Conservation (phyloP, 768 basidiomycete genomes). For the Crassisporium funariophilum region DNA sequence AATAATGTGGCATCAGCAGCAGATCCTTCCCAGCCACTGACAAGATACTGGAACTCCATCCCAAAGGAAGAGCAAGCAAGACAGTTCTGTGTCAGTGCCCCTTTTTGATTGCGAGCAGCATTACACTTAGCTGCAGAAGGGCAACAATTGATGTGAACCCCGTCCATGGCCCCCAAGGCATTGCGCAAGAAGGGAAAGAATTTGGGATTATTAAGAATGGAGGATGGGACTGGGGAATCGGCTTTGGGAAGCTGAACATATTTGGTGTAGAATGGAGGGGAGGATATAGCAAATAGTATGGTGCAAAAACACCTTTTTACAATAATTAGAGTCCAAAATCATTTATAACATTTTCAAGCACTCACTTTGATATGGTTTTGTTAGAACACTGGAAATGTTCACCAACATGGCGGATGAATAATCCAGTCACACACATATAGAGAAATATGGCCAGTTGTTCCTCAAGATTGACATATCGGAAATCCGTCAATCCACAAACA, state of each 20-base stretch:
- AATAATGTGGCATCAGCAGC: constrained; percentile 37
- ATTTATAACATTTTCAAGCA: neutral
- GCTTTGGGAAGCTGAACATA: neutral
- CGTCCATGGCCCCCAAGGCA: constrained; percentile 4
- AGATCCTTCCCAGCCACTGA: constrained; percentile 44
- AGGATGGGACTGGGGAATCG: neutral
- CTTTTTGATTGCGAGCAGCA: no score
- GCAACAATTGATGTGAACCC: neutral
- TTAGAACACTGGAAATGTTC: constrained; percentile 28
- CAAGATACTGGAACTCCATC: constrained; percentile 37
- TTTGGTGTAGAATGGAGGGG: neutral
- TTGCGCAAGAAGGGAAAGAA: constrained; percentile 1
- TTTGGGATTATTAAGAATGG: neutral
- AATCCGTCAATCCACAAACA: neutral
- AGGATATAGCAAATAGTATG: no score
- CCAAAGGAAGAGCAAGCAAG: constrained; percentile 36
- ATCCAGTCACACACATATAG: constrained; percentile 18
- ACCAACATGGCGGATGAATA: constrained; percentile 15
- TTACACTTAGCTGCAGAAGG: no score
- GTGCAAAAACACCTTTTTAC: no score
- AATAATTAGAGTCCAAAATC: neutral
- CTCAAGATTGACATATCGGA: neutral
- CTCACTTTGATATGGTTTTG: constrained; percentile 26
- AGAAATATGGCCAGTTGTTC: constrained; percentile 25
- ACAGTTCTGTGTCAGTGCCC: constrained; percentile 37